Evolutionary conservation across 2,329 filamentous ascomycete species (phyloP), one percentile per base, ranked within the genome.

Genomic region (Fusarium sp.): DNA sequence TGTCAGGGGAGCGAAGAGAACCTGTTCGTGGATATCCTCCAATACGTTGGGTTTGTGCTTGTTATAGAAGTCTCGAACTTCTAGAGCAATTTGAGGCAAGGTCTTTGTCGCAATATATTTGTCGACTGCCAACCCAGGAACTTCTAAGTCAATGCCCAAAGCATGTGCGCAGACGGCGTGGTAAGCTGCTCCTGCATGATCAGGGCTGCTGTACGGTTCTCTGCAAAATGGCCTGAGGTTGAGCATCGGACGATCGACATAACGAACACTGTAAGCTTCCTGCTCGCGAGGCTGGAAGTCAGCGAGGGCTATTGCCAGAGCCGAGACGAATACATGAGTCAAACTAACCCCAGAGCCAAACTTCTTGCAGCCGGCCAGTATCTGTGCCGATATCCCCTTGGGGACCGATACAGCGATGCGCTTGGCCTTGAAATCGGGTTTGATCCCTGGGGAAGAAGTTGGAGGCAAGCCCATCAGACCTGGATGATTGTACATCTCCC

Each of bases 81-180:
- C 1, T 3, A 17, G 20, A 2, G 35, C 60, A 4, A 48, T 8
- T 13, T 22, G 6, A 12, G 41, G 4, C 6, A 66, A 6, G 5
- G 20, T 10, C n/a, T 24, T 44, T 3, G 9, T 2, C 1, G 6
- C 2, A 14, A 18, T 0, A 0, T 10, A 7, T 17, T 26, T 24
- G 1, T 5, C 22, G 1, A 20, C 22, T 3, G 11, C 6, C 4
- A 17, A 7, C 10, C 20, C 9, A 9, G 48, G 41, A 12, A 48
- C 41, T 9, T 41, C 7, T 6, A 66, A 1, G 5, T 66, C 63
- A 3, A 64, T 56, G 3, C 6, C 24, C 2, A 65, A 18, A 10
- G 61, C 36, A 24, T 64, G 36, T 10, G 44, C 15, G 3, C 42
- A 41, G 1, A 64, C 20, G 3, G 55, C 26, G 11, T 64, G 55